phyloP scores from a whole-genome alignment of 2,329 filamentous ascomycete species.

The Alternaria gansuensis region DNA sequence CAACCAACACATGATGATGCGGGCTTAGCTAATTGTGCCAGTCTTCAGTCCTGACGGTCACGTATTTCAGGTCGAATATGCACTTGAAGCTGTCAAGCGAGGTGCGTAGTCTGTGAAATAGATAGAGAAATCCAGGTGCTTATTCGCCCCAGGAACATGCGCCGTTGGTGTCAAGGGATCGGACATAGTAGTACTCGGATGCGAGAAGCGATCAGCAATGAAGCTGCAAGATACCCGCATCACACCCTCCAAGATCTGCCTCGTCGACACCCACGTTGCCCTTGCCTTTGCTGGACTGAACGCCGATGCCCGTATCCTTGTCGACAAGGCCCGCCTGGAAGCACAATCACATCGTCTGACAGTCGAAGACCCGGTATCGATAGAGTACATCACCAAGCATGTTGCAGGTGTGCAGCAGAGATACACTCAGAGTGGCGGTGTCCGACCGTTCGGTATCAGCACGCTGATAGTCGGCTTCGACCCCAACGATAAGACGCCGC shows the following conservation, averaged over 20 bases:
- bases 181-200: constrained; percentile 94
- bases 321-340: constrained; percentile 97
- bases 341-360: constrained; percentile 97
- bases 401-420: constrained; percentile 97
- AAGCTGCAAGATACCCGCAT: constrained; percentile 99
- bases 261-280: constrained; percentile 94
- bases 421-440: constrained; percentile 98
- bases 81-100: constrained; percentile 97
- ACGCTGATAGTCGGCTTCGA: constrained; percentile 99
- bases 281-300: constrained; percentile 97
- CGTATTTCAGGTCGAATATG: constrained; percentile 99
- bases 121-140: constrained; percentile 15
- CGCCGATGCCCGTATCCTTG: constrained; percentile 95
- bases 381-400: constrained; percentile 99
- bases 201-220: constrained; percentile 98
- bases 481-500: constrained; percentile 84
- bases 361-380: constrained; percentile 94
- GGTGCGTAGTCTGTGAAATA: constrained; percentile 62
- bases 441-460: constrained; percentile 98
- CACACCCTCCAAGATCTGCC: constrained; percentile 97
- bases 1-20: constrained; percentile 34
- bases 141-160: constrained; percentile 76
- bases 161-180: constrained; percentile 96
- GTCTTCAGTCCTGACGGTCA: constrained; percentile 99
- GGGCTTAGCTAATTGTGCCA: constrained; percentile 55